These are phyloP conservation scores for Suillus paluster DNA, from an alignment of 768 basidiomycete species.

Conservation along the genomic window DNA sequence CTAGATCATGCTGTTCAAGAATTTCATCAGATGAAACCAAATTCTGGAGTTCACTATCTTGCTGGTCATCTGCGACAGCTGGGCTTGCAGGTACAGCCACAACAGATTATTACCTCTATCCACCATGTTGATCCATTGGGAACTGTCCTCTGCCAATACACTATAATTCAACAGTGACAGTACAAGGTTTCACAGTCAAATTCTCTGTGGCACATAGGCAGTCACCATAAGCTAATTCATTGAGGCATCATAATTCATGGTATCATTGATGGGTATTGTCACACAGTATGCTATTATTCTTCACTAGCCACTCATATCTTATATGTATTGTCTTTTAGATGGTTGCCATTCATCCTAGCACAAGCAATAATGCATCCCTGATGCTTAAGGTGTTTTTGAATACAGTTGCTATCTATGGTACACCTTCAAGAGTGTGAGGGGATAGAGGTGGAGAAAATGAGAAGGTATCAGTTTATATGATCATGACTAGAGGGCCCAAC, in stretches of 20 bases:
- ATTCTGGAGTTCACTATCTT: no score
- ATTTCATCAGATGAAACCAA: no score
- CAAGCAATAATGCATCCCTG: constrained; percentile 27
- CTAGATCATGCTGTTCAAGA: no score
- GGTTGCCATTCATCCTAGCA: constrained; percentile 27
- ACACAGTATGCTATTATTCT: constrained; percentile 26
- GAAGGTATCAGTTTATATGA: constrained; percentile 39
- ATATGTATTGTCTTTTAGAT: constrained; percentile 14
- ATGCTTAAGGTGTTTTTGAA: constrained; percentile 12
- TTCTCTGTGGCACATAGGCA: constrained; percentile 23
- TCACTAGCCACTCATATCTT: background rate
- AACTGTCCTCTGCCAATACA: constrained; percentile 21
- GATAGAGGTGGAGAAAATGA: constrained; percentile 44
- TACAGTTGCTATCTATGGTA: constrained; percentile 18
- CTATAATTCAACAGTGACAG: constrained; percentile 23
- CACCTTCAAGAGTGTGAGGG: constrained; percentile 36
- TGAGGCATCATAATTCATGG: constrained; percentile 44
- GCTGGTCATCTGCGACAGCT: no score
- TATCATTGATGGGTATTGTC: constrained; percentile 43
- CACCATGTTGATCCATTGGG: constrained; percentile 35
- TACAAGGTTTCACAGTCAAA: constrained; percentile 35
- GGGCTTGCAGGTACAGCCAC: no score
- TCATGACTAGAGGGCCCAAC: constrained; percentile 33
- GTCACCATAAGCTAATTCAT: constrained; percentile 40
- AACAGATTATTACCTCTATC: constrained; percentile 20